phyloP scores from a whole-genome alignment of 257 asterid species.

The Coffea eugenioides region DNA sequence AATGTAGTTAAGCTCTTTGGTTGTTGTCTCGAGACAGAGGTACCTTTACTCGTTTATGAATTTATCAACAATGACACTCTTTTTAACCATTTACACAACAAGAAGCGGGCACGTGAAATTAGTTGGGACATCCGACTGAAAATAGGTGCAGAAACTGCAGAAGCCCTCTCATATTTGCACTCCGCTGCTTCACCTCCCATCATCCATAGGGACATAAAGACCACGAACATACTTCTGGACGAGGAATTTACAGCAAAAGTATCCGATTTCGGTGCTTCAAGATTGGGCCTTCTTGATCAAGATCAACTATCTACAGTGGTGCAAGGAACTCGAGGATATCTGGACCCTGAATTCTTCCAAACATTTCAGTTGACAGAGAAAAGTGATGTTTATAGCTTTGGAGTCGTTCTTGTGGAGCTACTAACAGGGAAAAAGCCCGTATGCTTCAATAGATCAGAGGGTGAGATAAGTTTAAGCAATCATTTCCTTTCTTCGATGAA shows the following conservation, averaged over 20 bases:
- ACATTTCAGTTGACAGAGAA: not conserved
- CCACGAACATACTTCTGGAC: conserved; percentile 11
- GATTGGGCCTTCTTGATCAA: not conserved
- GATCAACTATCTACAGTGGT: conserved; percentile 8
- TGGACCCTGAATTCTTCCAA: conserved; percentile 12
- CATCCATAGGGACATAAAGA: not conserved
- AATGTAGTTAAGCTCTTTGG: conserved; percentile 11
- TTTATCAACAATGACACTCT: conserved; percentile 18
- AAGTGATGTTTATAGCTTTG: conserved; percentile 18
- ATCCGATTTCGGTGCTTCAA: conserved; percentile 20
- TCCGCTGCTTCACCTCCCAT: conserved; percentile 15
- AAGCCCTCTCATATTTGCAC: conserved; percentile 18
- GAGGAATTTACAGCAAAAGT: conserved; percentile 9
- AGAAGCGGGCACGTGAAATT: not conserved
- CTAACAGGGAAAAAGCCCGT: not conserved
- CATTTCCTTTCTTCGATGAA: not conserved
- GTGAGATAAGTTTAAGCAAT: not conserved
- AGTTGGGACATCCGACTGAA: not conserved
- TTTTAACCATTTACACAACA: not conserved
- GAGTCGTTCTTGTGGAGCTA: conserved; percentile 16
- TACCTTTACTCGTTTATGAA: conserved; percentile 3
- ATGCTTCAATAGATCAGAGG: not conserved
- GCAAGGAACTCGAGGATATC: conserved; percentile 16
- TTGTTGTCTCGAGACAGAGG: conserved; percentile 16
- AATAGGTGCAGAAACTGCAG: conserved; percentile 6